phyloP scores from a whole-genome alignment of 257 asterid species.

The Solanum pinnatisectum region DNA sequence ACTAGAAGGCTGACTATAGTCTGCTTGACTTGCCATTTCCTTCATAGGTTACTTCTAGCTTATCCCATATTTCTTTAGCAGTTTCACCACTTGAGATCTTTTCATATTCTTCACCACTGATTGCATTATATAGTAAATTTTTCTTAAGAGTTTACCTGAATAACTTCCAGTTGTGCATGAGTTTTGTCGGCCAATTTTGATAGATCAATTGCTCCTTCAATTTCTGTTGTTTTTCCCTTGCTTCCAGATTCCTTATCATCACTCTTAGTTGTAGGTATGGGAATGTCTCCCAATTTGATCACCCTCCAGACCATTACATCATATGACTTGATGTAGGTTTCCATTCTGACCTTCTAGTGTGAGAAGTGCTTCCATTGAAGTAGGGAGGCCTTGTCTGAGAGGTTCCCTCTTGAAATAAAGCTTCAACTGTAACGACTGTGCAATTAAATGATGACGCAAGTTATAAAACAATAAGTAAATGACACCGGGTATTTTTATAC shows the following conservation, averaged over 20 bases:
- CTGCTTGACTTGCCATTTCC: background rate
- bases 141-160: background rate
- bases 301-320: background rate
- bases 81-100: background rate
- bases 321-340: background rate
- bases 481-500: background rate
- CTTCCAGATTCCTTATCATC: background rate
- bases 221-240: background rate
- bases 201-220: background rate
- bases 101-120: background rate
- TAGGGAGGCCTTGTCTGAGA: background rate
- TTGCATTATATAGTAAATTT: background rate
- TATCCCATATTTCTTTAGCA: background rate
- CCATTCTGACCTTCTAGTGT: background rate
- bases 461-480: background rate
- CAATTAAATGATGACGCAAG: background rate
- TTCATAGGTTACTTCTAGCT: background rate
- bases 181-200: background rate
- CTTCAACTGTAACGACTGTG: background rate
- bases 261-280: background rate
- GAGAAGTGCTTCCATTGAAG: background rate
- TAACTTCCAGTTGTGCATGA: background rate
- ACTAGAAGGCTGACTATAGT: background rate
- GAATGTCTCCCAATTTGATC: background rate
- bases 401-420: background rate